phyloP scores from a whole-genome alignment of 176 grass and related monocot genomes.

The Bromus sterilis region DNA sequence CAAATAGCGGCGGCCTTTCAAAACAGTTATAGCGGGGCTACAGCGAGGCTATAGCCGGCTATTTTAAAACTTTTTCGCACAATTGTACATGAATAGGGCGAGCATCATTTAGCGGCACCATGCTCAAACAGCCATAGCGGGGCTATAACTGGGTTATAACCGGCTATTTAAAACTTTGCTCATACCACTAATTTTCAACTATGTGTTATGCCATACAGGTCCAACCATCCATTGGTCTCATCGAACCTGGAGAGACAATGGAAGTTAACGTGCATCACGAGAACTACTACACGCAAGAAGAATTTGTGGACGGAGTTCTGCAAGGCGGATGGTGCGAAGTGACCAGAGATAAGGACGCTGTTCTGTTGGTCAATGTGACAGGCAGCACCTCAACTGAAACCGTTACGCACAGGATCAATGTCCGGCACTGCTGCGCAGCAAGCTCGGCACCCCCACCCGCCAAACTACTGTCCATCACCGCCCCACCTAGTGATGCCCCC shows the following conservation, averaged over 20 bases:
- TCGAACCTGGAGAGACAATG: constrained; percentile 61
- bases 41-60: no score
- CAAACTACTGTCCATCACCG: neutral
- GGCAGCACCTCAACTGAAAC: constrained; percentile 51
- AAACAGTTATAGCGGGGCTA: no score
- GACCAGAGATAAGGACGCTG: constrained; percentile 54
- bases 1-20: no score
- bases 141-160: no score
- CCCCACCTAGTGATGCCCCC: neutral
- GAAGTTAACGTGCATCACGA: constrained; percentile 69
- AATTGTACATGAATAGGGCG: no score
- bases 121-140: no score
- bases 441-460: neutral
- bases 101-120: no score
- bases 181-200: neutral
- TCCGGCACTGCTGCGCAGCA: constrained; percentile 48
- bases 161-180: no score
- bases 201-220: constrained; percentile 37
- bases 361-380: constrained; percentile 56
- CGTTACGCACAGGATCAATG: constrained; percentile 54
- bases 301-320: constrained; percentile 46
- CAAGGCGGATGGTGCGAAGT: constrained; percentile 61
- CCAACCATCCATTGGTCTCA: constrained; percentile 57
- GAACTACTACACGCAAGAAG: constrained; percentile 58
- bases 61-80: no score